Conservation (phyloP, 75 land plant species). For the Pseudotsuga menziesii region DNA sequence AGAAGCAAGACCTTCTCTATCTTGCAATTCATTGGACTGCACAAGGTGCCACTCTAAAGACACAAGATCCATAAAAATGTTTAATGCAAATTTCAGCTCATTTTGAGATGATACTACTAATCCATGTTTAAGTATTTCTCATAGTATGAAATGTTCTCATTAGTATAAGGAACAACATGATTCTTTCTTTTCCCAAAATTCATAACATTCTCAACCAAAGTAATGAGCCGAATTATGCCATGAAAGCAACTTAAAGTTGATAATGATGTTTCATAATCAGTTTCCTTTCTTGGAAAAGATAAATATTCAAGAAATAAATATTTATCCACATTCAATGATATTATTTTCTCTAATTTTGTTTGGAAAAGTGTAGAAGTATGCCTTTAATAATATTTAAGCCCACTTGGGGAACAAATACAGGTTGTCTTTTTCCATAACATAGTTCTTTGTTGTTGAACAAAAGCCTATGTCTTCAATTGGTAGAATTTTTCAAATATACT, state of each 20-base stretch:
- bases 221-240: slow-evolving; percentile 48
- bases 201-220: slow-evolving; percentile 42
- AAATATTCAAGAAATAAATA: slow-evolving; percentile 44
- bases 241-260: slow-evolving; percentile 63
- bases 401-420: slow-evolving; percentile 64
- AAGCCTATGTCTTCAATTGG: slow-evolving; percentile 16
- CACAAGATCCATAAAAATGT: slow-evolving; percentile 25
- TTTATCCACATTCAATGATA: not conserved
- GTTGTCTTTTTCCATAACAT: slow-evolving; percentile 29
- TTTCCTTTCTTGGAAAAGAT: slow-evolving; percentile 28
- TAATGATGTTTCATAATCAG: slow-evolving; percentile 41
- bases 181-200: slow-evolving; percentile 20
- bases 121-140: slow-evolving; percentile 49
- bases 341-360: not conserved
- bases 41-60: slow-evolving; percentile 28
- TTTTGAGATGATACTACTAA: slow-evolving; percentile 26
- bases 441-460: slow-evolving; percentile 1
- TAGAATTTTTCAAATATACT: slow-evolving; percentile 44
- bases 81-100: slow-evolving; percentile 35
- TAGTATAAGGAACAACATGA: not conserved
- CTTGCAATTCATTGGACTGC: slow-evolving; percentile 47
- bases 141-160: slow-evolving; percentile 10
- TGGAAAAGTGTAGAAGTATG: slow-evolving; percentile 36
- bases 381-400: slow-evolving; percentile 56
- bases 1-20: slow-evolving; percentile 96